A percentile compares a stretch with the other conserved stretches of the same genome.
phyloP scores from a whole-genome alignment of 2,329 filamentous ascomycete species.

The Xylariaceae sp. region DNA sequence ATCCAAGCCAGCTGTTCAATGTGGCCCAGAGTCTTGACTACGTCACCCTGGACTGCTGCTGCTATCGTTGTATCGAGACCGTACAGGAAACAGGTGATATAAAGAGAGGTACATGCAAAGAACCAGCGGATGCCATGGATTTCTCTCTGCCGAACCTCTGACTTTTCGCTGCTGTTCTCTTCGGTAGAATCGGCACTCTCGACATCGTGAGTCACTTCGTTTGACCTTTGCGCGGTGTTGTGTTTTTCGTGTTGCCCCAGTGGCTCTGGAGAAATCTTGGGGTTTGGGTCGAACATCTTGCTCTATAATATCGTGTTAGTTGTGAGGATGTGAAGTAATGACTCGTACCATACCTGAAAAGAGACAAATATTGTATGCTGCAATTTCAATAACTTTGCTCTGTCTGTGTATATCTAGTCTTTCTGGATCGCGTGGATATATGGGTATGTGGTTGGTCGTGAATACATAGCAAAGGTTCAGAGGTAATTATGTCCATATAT shows the following conservation, averaged over 20 bases:
- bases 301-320: background rate
- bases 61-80: constrained; percentile 53
- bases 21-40: constrained; percentile 44
- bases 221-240: background rate
- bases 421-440: too few species aligned
- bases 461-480: too few species aligned
- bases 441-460: too few species aligned
- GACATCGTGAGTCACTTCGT: background rate
- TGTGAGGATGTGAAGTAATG: too few species aligned
- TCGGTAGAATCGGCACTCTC: background rate
- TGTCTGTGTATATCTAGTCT: too few species aligned
- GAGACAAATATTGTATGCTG: too few species aligned
- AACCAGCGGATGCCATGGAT: constrained; percentile 47
- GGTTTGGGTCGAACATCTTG: background rate
- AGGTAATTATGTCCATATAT: too few species aligned
- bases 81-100: constrained; percentile 40
- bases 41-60: constrained; percentile 50
- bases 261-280: background rate
- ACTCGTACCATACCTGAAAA: too few species aligned
- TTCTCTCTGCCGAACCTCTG: constrained; percentile 1
- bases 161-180: constrained; percentile 2
- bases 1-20: constrained; percentile 50
- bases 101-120: constrained; percentile 25
- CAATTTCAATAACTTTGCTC: too few species aligned
- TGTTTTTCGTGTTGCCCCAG: background rate